These are phyloP conservation scores for Malassezia japonica DNA, from an alignment of 1,284 basidiomycete species.

Conservation along the genomic window DNA sequence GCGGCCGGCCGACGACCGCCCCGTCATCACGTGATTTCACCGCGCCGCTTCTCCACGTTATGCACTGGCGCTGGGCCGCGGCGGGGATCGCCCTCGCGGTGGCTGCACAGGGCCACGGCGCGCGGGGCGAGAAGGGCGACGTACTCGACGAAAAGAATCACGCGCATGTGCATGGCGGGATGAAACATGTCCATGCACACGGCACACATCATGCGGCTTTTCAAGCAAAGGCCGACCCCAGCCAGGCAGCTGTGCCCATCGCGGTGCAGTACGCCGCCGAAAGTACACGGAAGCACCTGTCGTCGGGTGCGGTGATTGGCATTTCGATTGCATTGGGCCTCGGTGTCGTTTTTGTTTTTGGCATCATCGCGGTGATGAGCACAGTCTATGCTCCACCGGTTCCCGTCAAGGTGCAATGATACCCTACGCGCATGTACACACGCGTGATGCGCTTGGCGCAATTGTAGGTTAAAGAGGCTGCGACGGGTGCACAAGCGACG, in stretches of 20 bases:
- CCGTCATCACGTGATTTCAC: neutral
- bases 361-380: neutral
- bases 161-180: neutral
- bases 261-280: neutral
- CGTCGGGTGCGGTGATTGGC: neutral
- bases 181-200: neutral
- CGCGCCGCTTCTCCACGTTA: too few relatives aligned
- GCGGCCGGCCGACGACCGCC: neutral
- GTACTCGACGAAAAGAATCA: too few relatives aligned
- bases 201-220: too few relatives aligned
- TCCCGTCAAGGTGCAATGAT: too few relatives aligned
- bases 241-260: neutral
- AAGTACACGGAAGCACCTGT: neutral
- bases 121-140: too few relatives aligned
- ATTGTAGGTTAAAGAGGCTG: too few relatives aligned
- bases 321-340: constrained; percentile 1
- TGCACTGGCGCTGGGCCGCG: neutral
- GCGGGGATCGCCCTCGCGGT: neutral
- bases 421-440: too few relatives aligned
- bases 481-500: too few relatives aligned
- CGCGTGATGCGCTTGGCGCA: too few relatives aligned
- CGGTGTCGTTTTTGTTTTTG: neutral
- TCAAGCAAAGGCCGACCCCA: too few relatives aligned
- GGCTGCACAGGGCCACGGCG: too few relatives aligned
- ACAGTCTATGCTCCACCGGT: too few relatives aligned